A percentile compares a stretch with the other conserved stretches of the same genome.
Conservation (phyloP, 1,284 basidiomycete genomes). For the Rhodotorula sp. region DNA sequence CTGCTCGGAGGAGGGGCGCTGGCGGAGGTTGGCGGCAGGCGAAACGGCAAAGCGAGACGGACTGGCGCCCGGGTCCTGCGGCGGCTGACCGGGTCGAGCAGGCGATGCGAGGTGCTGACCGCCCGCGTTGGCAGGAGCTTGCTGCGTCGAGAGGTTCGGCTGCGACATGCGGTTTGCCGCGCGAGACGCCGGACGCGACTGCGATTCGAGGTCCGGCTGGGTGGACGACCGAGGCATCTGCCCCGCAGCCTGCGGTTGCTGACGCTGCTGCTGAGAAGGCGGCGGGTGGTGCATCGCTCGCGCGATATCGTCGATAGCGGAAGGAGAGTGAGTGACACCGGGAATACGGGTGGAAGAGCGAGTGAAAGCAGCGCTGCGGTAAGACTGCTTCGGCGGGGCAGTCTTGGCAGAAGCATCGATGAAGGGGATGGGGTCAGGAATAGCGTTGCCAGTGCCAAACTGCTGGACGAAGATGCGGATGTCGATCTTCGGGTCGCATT, state of each 20-base stretch:
- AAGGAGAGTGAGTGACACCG: slow-evolving; percentile 33
- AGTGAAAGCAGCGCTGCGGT: slow-evolving; percentile 57
- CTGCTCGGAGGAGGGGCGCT: background rate
- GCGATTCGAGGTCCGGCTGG: slow-evolving; percentile 2
- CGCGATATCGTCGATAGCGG: slow-evolving; percentile 32
- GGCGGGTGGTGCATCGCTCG: slow-evolving; percentile 15
- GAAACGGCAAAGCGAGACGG: slow-evolving; percentile 18
- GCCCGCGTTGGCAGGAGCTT: background rate
- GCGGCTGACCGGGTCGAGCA: background rate
- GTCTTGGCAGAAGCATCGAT: slow-evolving; percentile 61
- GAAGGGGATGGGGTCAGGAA: slow-evolving; percentile 78
- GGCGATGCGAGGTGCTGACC: background rate
- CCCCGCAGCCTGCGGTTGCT: background rate
- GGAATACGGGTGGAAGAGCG: slow-evolving; percentile 54
- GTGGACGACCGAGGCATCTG: background rate
- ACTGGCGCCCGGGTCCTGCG: background rate
- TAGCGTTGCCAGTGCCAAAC: slow-evolving; percentile 77
- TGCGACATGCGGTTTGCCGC: slow-evolving; percentile 5
- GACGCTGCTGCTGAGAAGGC: background rate
- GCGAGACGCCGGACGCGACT: background rate
- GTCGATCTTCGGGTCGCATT: slow-evolving; percentile 43
- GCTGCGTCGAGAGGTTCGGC: background rate
- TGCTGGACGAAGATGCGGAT: slow-evolving; percentile 43
- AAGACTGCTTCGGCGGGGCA: slow-evolving; percentile 47
- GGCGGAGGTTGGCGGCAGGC: slow-evolving; percentile 15